Evolutionary conservation across 2,329 filamentous ascomycete species (phyloP), one percentile per base, ranked within the genome.

Genomic region (Xylaria sp.): DNA sequence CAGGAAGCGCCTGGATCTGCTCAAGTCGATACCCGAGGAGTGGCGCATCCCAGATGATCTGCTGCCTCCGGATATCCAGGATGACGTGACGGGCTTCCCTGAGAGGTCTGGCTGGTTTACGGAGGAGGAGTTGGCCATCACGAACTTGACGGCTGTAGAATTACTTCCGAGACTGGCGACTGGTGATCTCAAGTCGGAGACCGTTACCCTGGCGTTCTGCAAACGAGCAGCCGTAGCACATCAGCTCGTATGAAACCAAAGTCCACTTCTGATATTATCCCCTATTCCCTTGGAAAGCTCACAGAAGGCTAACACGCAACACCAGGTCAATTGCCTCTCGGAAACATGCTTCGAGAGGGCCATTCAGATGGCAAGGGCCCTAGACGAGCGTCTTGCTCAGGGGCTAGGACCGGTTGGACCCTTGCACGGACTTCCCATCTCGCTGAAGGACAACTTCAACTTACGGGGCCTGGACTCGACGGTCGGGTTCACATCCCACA

Each of bases 381-480:
- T 81, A 1, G 85, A 88, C 66, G 73, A 75, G n/a, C 72, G 83
- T 60, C 64, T 83, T 1, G 71, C 73, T n/a, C 66, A 66, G 37
- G 79, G 78, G 0, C 78, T 80, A 8, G 73, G 80, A 44, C 72
- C 76, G 0, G 19, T 77, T 0, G 88, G 88, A 0, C 86, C 87
- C 1, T 77, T 91, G 1, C 88, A 91, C 70, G 88, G 70, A 60
- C 76, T 88, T 1, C 85, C 85, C 2, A 72, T 87, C 35, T 85
- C 85, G 0, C 78, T 91, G 52, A 91, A 91, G 68, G 88, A 91
- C 73, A 85, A 87, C 68, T 87, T 90, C 76, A 81, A 89, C 59
- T 74, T 89, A 11, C 70, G 72, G 1, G 84, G 84, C 4, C 76
- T 84, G 10, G 84, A 87, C 63, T 76, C 83, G 19, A 86, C 84